Conservation (phyloP, 1,139 yeast genomes). For the Meyerozyma elateridarum region DNA sequence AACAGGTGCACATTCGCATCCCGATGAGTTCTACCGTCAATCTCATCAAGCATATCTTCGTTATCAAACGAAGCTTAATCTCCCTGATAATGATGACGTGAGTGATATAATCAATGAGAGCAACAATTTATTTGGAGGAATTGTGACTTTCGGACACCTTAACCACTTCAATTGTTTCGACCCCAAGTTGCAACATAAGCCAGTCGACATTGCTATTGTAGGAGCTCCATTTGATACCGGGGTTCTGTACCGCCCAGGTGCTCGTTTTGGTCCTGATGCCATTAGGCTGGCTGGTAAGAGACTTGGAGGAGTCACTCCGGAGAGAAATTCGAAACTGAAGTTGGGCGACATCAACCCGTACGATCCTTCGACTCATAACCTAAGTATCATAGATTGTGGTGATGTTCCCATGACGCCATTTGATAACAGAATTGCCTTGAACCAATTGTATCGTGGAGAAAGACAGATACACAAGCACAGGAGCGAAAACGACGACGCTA, state of each 20-base stretch:
- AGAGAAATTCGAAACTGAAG: neutral
- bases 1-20: no score
- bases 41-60: conserved; percentile 17
- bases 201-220: conserved; percentile 41
- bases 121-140: conserved; percentile 14
- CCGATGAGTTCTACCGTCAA: conserved; percentile 2
- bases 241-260: conserved; percentile 45
- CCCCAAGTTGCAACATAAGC: conserved; percentile 6
- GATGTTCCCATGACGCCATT: conserved; percentile 55
- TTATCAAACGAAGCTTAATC: conserved; percentile 21
- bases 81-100: conserved; percentile 36
- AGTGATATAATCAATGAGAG: conserved; percentile 22
- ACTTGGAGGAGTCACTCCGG: conserved; percentile 32
- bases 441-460: conserved; percentile 49
- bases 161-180: conserved; percentile 12
- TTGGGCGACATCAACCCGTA: conserved; percentile 17
- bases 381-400: conserved; percentile 47
- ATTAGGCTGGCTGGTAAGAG: conserved; percentile 38
- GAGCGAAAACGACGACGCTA: conserved; percentile 19
- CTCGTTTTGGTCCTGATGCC: conserved; percentile 48
- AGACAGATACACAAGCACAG: conserved; percentile 40
- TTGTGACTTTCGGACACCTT: conserved; percentile 12
- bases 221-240: conserved; percentile 55
- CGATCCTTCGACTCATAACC: conserved; percentile 24
- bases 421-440: conserved; percentile 48